Evolutionary conservation across 805 yeast species (phyloP), one percentile per base, ranked within the genome.

Genomic region (Saccharomyces mikatae): DNA sequence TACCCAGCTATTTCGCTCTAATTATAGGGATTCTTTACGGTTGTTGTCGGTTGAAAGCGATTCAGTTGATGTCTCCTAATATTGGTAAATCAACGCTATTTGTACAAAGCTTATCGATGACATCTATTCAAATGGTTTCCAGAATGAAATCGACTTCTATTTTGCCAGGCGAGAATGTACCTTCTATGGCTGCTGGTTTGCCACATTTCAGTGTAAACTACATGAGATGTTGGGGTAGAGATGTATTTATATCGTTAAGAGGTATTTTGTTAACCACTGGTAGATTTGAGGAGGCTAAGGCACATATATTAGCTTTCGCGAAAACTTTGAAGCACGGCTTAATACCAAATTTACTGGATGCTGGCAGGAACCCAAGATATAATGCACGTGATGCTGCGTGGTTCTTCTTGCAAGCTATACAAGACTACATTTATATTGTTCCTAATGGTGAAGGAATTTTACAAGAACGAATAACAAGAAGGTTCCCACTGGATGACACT

Each of bases 141-240:
- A 63, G 59, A 27, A 80, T 86, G 79, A 77, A 81, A 48, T 81
- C 82, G 26, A 88, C 97, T 0, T 87, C 97, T 0, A 75, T 94
- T 52, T 71, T 76, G 28, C 95, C 98, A 1, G 73, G 72, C 46
- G 72, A 76, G 10, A 72, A 76, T 47, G 79, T 83, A 14, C 87
- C 96, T 1, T 81, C 88, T 46, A 76, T 92, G 80, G 96, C 98
- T 14, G 99, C 99, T 1, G 99, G 98, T 1, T 77, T 92, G 57
- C 99, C 99, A 1, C 97, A 90, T 71, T 92, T 92, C 72, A 84
- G 94, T 66, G 80, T 79, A 55, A 89, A 86, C 59, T 91, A 87
- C 70, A 90, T 92, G 96, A 79, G 99, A 69, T 89, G 97, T 68
- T 92, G 99, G 99, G 99, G 99, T 24, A 80, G 99, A 66, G 99